These are phyloP conservation scores for Fraxinus ornus DNA, from an alignment of 305 asterid genomes.

Conservation along the genomic window DNA sequence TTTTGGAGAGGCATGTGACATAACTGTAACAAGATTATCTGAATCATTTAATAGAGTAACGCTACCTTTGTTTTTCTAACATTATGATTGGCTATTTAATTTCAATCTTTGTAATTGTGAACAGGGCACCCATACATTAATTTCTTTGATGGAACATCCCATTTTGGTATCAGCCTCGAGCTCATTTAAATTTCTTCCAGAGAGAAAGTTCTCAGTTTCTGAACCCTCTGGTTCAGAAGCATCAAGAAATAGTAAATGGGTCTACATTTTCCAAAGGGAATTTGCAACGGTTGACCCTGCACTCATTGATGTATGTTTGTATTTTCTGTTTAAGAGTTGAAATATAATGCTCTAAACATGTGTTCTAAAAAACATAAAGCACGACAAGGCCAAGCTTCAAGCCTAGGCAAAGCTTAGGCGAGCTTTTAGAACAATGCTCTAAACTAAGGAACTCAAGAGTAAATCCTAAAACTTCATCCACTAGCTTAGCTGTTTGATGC, in stretches of 20 bases:
- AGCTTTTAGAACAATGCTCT: neutral
- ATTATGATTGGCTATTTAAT: slow-evolving; percentile 11
- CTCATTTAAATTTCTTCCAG: slow-evolving; percentile 44
- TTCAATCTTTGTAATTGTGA: slow-evolving; percentile 8
- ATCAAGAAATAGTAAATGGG: slow-evolving; percentile 45
- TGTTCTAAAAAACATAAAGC: neutral
- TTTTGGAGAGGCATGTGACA: neutral
- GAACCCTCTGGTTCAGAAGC: slow-evolving; percentile 34
- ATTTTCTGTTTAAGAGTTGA: slow-evolving; percentile 17
- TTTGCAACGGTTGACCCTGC: slow-evolving; percentile 86
- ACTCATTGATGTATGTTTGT: slow-evolving; percentile 62
- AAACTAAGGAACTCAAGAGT: neutral
- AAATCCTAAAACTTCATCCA: neutral
- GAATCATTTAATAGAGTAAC: neutral
- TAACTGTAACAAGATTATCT: neutral
- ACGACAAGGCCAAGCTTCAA: neutral
- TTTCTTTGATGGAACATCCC: slow-evolving; percentile 76
- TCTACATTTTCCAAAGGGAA: slow-evolving; percentile 85
- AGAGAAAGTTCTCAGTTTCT: slow-evolving; percentile 56
- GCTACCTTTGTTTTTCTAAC: neutral
- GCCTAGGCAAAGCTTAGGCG: neutral
- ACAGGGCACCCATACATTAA: slow-evolving; percentile 59
- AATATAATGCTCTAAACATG: slow-evolving; percentile 15
- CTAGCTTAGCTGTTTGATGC: neutral
- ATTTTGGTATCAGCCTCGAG: slow-evolving; percentile 59